Conservation (phyloP, 345 rosid species). For the Excoecaria agallocha region DNA sequence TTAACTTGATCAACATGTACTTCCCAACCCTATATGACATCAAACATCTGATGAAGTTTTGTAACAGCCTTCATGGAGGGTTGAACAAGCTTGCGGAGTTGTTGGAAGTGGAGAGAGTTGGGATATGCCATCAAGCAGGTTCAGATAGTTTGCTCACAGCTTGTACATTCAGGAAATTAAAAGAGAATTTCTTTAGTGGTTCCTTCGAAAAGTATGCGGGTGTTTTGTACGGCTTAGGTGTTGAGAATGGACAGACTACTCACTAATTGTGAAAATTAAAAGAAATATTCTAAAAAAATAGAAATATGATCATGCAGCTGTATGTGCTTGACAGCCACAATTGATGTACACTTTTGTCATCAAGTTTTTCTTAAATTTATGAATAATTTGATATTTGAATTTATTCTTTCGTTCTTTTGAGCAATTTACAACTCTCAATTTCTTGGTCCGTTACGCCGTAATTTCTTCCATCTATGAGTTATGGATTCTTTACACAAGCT, state of each 20-base stretch:
- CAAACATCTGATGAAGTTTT: slow-evolving; percentile 68
- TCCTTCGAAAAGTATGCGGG: slow-evolving; percentile 64
- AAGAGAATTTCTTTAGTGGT: slow-evolving; percentile 62
- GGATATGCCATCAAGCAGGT: slow-evolving; percentile 77
- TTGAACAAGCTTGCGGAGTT: slow-evolving; percentile 69
- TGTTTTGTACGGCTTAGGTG: slow-evolving; percentile 71
- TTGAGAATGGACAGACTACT: slow-evolving; percentile 58
- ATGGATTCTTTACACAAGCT: background rate
- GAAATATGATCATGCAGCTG: slow-evolving; percentile 17
- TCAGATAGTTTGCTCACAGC: slow-evolving; percentile 80
- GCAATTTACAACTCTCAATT: too few species aligned
- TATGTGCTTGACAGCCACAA: slow-evolving; percentile 21
- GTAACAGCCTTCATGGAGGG: slow-evolving; percentile 75
- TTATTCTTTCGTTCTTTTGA: background rate
- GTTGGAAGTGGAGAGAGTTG: slow-evolving; percentile 65
- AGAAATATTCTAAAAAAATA: slow-evolving; percentile 7
- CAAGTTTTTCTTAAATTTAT: slow-evolving; percentile 22
- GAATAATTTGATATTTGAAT: slow-evolving; percentile 1
- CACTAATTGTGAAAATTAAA: slow-evolving; percentile 26
- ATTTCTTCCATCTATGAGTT: background rate
- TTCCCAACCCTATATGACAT: slow-evolving; percentile 66
- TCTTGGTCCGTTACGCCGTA: background rate
- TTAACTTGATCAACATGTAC: slow-evolving; percentile 46
- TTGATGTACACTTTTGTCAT: slow-evolving; percentile 28
- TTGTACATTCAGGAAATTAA: slow-evolving; percentile 66